Evolutionary conservation across 2,329 filamentous ascomycete species (phyloP), one percentile per base, ranked within the genome.

Genomic region (Pestalotiopsis sp.): DNA sequence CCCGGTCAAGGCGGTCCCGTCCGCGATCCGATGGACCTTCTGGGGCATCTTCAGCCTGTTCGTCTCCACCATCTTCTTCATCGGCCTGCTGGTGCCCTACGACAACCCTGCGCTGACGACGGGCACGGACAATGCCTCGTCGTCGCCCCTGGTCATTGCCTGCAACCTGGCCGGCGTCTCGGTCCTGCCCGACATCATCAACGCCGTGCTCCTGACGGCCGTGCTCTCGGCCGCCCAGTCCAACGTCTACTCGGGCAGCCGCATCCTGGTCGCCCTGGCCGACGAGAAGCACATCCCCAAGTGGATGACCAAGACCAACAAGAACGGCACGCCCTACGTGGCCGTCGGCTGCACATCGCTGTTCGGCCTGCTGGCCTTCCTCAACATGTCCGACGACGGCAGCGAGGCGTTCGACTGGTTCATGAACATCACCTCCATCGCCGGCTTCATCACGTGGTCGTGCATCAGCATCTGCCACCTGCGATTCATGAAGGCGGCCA

Each of bases 221-320:
- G 92, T 94, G 7, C 88, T 94, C 72, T 93, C 91, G 0, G 92
- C 92, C 5, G 92, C 91, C 68, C 93, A 92, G 80, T 92, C 91
- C 14, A 92, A 92, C 79, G 85, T 94, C 68, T 93, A 92, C 81
- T 91, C 90, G 56, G 89, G 88, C 68, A 90, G 87, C 67, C 89
- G 91, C 26, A 89, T 91, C 55, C 83, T 93, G 44, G 84, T 92
- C 70, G 89, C 87, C 10, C 83, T 93, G 13, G 89, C 90, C 40
- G 81, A 88, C 56, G 88, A 90, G 66, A 85, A 87, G 56, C 87
- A 89, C 68, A 90, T 90, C 0, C 91, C 91, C 1, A 76, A 76
- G 10, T 80, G 91, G 72, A 82, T 93, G 74, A 84, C 83, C 69
- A 79, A 81, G 60, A 91, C 88, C 68, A 91, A 89, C 78, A 79